phyloP scores from a whole-genome alignment of 139 green algal genomes.

The Mesostigma viride region DNA sequence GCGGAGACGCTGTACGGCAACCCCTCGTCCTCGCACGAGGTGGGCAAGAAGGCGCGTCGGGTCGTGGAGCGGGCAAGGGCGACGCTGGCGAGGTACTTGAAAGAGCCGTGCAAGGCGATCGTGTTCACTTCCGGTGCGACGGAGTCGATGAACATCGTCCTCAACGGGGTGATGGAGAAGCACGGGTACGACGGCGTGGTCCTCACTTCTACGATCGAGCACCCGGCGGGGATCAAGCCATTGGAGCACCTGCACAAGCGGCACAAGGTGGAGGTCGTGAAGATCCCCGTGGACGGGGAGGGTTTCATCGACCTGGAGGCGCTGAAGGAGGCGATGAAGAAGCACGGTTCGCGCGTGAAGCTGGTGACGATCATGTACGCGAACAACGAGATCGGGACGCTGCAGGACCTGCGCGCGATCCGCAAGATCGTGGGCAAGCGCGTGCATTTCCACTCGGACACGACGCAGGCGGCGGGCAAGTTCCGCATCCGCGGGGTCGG shows the following conservation, averaged over 20 bases:
- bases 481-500: not conserved
- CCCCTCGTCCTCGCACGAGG: too few species aligned
- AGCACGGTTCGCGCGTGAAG: not conserved
- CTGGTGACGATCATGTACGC: not conserved
- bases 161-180: too few species aligned
- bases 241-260: not conserved
- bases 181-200: too few species aligned
- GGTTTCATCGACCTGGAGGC: not conserved
- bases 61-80: too few species aligned
- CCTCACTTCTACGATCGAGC: too few species aligned
- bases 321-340: not conserved
- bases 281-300: not conserved
- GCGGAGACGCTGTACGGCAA: too few species aligned
- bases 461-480: too few species aligned
- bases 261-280: not conserved
- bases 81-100: too few species aligned
- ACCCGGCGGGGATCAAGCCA: not conserved
- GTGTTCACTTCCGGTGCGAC: not conserved
- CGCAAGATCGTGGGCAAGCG: not conserved
- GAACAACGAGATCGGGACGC: not conserved
- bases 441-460: too few species aligned
- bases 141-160: too few species aligned
- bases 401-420: not conserved
- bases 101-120: not conserved
- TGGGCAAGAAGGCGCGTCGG: too few species aligned